A percentile compares a stretch with the other conserved stretches of the same genome.
These are phyloP conservation scores for Rhodomyrtus tomentosa DNA, from an alignment of 345 rosid genomes.

Conservation along the genomic window DNA sequence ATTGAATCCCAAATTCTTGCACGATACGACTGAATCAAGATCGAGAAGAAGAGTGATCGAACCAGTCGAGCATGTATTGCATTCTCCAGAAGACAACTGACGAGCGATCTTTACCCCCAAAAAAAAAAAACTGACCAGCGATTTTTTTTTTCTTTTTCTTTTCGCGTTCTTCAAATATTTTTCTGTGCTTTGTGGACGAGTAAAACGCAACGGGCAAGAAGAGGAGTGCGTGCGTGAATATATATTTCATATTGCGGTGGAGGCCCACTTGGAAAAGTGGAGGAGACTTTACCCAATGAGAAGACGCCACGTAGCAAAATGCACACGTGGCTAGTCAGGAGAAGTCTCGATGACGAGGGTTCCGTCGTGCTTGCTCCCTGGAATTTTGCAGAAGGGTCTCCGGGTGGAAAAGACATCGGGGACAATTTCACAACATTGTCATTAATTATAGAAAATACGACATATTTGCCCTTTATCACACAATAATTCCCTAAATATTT, in stretches of 20 bases:
- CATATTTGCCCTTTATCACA: background rate
- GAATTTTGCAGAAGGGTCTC: background rate
- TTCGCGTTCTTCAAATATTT: background rate
- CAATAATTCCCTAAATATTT: background rate
- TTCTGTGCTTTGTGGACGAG: background rate
- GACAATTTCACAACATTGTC: background rate
- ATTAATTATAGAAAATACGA: background rate
- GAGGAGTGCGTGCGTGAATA: background rate
- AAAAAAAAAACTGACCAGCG: too few relatives aligned
- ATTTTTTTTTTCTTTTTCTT: background rate
- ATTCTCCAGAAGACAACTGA: constrained; percentile 1
- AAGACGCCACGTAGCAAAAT: background rate
- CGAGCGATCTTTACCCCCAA: too few relatives aligned
- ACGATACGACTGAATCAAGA: background rate
- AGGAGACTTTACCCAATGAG: background rate
- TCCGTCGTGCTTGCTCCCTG: background rate
- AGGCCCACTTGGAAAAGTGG: background rate
- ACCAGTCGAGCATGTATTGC: background rate
- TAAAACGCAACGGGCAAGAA: background rate
- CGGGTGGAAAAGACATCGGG: background rate
- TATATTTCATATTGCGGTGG: background rate
- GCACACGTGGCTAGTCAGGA: constrained; percentile 14
- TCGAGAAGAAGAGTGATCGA: background rate
- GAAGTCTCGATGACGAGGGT: constrained; percentile 9
- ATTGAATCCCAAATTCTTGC: too few relatives aligned